A percentile compares a stretch with the other conserved stretches of the same genome.
Conservation (phyloP, 1,284 basidiomycete species). For the Trichosporon asahii region DNA sequence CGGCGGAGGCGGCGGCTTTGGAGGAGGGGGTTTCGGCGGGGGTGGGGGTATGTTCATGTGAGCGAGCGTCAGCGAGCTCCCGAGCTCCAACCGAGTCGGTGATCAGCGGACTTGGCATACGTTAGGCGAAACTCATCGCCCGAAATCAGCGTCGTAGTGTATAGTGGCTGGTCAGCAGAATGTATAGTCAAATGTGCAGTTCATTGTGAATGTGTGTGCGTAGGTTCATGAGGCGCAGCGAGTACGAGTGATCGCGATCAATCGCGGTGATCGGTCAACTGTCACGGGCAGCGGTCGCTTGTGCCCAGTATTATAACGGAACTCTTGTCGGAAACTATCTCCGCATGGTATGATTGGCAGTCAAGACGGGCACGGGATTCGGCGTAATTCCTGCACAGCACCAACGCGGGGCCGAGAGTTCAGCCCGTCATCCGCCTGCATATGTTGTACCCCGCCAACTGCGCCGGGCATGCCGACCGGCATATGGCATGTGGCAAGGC, state of each 20-base stretch:
- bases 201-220: too few species aligned
- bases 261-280: not conserved
- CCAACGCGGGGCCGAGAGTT: not conserved
- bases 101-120: too few species aligned
- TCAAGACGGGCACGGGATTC: not conserved
- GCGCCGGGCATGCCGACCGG: too few species aligned
- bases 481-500: too few species aligned
- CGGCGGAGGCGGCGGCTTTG: slow-evolving; percentile 19
- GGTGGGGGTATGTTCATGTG: slow-evolving; percentile 33
- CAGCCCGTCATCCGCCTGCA: not conserved
- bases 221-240: not conserved
- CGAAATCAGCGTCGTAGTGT: too few species aligned
- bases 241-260: not conserved
- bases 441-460: too few species aligned
- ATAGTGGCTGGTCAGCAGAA: not conserved
- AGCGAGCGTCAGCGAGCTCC: not conserved
- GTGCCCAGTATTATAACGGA: not conserved
- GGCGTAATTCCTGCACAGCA: not conserved
- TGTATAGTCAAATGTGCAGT: not conserved
- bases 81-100: too few species aligned
- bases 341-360: not conserved
- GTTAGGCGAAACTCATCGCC: too few species aligned
- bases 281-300: not conserved
- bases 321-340: not conserved
- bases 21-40: too few species aligned